A percentile compares a stretch with the other conserved stretches of the same genome.
Evolutionary conservation across 352 stramenopile species (phyloP).

Genomic region (Phytophthora foliorum): DNA sequence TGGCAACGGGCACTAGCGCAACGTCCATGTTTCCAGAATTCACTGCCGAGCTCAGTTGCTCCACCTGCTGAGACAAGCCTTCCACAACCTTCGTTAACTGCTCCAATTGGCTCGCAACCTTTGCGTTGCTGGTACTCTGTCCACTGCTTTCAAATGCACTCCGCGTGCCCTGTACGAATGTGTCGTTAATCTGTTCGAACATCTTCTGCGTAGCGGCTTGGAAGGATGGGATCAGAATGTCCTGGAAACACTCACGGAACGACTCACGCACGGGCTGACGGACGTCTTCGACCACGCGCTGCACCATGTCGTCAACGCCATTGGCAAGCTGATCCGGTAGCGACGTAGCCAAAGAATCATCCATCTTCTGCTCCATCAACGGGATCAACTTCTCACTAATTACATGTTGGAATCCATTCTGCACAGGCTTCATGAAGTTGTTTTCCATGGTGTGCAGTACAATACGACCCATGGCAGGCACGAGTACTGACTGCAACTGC

Average conservation of each 20-base stretch:
- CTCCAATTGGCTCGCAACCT: constrained; percentile 68
- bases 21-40: constrained; percentile 32
- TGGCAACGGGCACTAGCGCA: constrained; percentile 26
- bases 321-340: constrained; percentile 71
- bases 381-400: constrained; percentile 80
- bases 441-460: constrained; percentile 91
- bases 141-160: constrained; percentile 69
- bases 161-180: constrained; percentile 78
- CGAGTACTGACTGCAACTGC: constrained; percentile 83
- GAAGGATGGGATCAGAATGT: constrained; percentile 90
- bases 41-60: constrained; percentile 52
- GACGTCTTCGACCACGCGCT: constrained; percentile 82
- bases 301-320: constrained; percentile 77
- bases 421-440: constrained; percentile 90
- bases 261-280: constrained; percentile 83
- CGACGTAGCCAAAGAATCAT: constrained; percentile 62
- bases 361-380: constrained; percentile 78
- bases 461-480: constrained; percentile 88
- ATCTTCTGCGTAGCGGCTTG: constrained; percentile 90
- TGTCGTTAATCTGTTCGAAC: constrained; percentile 91
- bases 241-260: constrained; percentile 88
- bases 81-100: constrained; percentile 75
- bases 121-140: constrained; percentile 62
- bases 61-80: constrained; percentile 68
- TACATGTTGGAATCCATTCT: constrained; percentile 81